Evolutionary conservation across 345 rosid genomes (phyloP).

Genomic region (Bruguiera parviflora): DNA sequence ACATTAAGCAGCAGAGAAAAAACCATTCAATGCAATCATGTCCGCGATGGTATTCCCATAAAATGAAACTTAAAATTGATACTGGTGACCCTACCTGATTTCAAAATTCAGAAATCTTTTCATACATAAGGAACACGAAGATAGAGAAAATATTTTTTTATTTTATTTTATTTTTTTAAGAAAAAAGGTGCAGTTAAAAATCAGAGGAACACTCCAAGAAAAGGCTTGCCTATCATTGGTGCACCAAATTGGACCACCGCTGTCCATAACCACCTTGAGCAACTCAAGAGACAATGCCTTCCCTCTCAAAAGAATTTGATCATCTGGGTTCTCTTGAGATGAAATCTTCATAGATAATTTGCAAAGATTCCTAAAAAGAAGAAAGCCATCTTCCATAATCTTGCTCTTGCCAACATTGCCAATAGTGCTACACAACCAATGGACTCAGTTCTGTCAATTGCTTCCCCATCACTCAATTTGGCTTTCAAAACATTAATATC

Average conservation of each 20-base stretch:
- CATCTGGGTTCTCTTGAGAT: constrained; percentile 81
- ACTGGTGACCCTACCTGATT: no score
- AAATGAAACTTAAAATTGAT: no score
- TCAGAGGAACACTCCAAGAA: neutral
- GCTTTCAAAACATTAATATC: constrained; percentile 26
- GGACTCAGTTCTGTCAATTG: constrained; percentile 33
- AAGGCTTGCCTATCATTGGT: constrained; percentile 21
- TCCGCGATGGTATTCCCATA: no score
- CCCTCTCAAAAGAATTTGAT: constrained; percentile 88
- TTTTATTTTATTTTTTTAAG: no score
- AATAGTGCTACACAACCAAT: constrained; percentile 7
- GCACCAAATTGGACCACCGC: constrained; percentile 20
- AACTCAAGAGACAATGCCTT: constrained; percentile 64
- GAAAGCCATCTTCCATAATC: constrained; percentile 83
- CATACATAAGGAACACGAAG: no score
- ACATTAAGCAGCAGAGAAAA: no score
- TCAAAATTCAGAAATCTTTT: no score
- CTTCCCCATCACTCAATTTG: constrained; percentile 26
- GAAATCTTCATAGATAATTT: constrained; percentile 94
- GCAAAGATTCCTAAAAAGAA: constrained; percentile 75
- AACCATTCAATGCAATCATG: no score
- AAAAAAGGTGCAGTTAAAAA: neutral
- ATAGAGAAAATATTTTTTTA: no score
- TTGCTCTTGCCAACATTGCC: constrained; percentile 36
- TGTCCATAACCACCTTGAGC: constrained; percentile 20